phyloP scores from a whole-genome alignment of 345 rosid species.

The Salix koriyanagi region DNA sequence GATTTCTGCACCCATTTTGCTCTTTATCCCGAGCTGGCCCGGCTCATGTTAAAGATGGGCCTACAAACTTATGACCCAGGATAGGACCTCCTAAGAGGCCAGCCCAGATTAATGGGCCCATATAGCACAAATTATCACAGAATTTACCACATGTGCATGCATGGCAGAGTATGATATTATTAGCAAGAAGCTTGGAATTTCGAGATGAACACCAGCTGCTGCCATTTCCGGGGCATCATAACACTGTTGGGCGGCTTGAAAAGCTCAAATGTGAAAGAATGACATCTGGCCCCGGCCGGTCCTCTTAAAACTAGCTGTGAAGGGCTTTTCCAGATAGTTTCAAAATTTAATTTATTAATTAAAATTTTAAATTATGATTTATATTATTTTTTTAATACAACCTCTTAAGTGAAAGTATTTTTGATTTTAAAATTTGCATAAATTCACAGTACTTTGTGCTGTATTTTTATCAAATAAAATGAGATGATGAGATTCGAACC shows the following conservation, averaged over 20 bases:
- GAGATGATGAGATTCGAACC: too few species aligned
- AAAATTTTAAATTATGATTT: too few species aligned
- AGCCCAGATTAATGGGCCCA: neutral
- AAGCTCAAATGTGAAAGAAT: neutral
- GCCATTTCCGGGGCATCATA: neutral
- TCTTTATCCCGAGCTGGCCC: neutral
- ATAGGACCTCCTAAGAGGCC: neutral
- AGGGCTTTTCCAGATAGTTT: neutral
- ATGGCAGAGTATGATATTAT: neutral
- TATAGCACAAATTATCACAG: neutral
- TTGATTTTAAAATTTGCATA: too few species aligned
- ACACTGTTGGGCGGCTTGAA: neutral
- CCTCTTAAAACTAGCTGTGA: neutral
- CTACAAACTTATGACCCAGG: neutral
- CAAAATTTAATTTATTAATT: too few species aligned
- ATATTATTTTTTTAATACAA: too few species aligned
- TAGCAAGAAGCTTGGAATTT: neutral
- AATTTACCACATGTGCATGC: neutral
- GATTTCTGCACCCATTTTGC: neutral
- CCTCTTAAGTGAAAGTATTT: accelerated
- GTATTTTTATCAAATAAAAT: too few species aligned
- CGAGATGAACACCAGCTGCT: neutral
- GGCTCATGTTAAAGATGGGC: neutral
- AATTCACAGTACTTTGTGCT: too few species aligned
- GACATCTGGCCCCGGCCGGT: neutral